Conservation (phyloP, 495 filamentous ascomycete species). For the Penicillium soppii region DNA sequence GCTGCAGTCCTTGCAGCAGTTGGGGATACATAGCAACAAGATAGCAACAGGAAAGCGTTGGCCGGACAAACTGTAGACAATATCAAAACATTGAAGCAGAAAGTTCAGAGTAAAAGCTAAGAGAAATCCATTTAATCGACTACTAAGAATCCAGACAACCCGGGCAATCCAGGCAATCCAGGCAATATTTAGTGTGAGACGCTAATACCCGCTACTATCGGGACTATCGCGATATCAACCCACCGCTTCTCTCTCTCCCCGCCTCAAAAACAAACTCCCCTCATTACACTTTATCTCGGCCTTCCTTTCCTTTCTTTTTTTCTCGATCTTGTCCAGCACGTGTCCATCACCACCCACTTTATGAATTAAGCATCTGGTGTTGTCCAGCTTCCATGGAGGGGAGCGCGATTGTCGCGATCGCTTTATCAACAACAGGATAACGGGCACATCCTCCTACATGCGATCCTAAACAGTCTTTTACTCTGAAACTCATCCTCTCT, state of each 20-base stretch:
- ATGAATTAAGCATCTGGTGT: conserved; percentile 5
- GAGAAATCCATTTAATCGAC: too few species aligned
- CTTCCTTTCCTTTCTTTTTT: conserved; percentile 6
- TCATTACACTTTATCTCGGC: conserved; percentile 3
- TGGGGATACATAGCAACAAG: conserved; percentile 9
- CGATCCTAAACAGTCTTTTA: conserved; percentile 12
- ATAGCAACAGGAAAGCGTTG: conserved; percentile 9
- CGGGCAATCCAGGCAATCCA: too few species aligned
- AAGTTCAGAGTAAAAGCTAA: not conserved
- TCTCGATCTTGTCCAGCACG: not conserved
- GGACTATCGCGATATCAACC: conserved; percentile 30
- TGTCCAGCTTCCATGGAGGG: conserved; percentile 23
- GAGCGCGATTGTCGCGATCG: conserved; percentile 14
- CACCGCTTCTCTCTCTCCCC: conserved; percentile 22
- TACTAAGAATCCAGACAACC: not conserved
- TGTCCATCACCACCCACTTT: conserved; percentile 1
- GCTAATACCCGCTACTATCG: conserved; percentile 21
- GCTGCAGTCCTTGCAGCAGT: conserved; percentile 8
- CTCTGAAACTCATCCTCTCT: conserved; percentile 6
- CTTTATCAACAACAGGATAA: conserved; percentile 8
- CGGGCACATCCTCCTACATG: conserved; percentile 6
- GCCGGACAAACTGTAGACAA: conserved; percentile 9
- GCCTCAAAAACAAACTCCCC: conserved; percentile 26
- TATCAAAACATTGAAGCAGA: conserved; percentile 2
- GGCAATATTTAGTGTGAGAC: conserved; percentile 10